A percentile compares a stretch with the other conserved stretches of the same genome.
phyloP scores from a whole-genome alignment of 768 basidiomycete species.

The Phlebiopsis gigantea region DNA sequence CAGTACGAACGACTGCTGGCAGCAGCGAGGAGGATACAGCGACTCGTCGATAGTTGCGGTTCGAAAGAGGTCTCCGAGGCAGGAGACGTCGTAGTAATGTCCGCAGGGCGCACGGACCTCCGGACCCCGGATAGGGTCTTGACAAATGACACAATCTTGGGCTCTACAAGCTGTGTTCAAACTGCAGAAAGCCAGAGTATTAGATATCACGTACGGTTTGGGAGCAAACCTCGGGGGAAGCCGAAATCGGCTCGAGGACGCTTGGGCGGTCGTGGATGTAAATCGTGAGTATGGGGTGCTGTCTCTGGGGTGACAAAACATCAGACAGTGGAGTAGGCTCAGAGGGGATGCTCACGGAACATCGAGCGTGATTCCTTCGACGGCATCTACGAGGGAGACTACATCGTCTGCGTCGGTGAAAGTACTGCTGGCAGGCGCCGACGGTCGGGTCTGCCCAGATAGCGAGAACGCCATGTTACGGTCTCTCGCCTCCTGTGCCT shows the following conservation, averaged over 20 bases:
- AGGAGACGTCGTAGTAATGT: slow-evolving; percentile 22
- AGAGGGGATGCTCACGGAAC: too few species aligned
- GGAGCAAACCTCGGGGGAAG: background rate
- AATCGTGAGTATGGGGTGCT: too few species aligned
- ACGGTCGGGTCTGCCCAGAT: background rate
- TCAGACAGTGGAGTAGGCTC: too few species aligned
- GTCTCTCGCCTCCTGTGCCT: slow-evolving; percentile 3
- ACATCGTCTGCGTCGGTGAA: background rate
- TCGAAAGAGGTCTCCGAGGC: slow-evolving; percentile 21
- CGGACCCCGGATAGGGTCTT: slow-evolving; percentile 1
- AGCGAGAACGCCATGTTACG: background rate
- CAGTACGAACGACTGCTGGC: slow-evolving; percentile 17
- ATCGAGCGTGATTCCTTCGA: background rate
- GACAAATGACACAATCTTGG: slow-evolving; percentile 20
- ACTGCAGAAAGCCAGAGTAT: background rate
- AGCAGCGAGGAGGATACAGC: slow-evolving; percentile 28
- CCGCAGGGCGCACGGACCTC: slow-evolving; percentile 20
- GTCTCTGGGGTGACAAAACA: too few species aligned
- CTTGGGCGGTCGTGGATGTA: too few species aligned
- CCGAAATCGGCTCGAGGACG: background rate
- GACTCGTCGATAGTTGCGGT: slow-evolving; percentile 20
- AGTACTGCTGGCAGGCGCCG: background rate
- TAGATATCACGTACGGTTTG: background rate
- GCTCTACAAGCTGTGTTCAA: background rate
- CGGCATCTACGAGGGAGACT: background rate